Evolutionary conservation across 73 alveolate species (phyloP).

Genomic region (Symbiodinium natans): DNA sequence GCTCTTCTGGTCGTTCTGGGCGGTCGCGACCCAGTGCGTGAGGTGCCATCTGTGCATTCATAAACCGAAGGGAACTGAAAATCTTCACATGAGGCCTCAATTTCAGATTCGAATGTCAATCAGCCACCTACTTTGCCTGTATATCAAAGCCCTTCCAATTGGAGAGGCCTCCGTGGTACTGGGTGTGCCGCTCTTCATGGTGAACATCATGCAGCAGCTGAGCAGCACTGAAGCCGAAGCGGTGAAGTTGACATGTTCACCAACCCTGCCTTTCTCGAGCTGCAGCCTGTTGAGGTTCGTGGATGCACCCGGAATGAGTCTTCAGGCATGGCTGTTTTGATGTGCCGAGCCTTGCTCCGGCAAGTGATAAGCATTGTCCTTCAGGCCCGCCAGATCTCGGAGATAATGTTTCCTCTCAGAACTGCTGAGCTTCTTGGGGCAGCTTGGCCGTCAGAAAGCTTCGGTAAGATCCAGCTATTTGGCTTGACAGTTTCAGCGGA

Average conservation of each 20-base stretch:
- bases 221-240: conserved; percentile 3
- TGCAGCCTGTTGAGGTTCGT: conserved; percentile 34
- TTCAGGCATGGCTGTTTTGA: conserved; percentile 7
- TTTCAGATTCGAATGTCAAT: no score
- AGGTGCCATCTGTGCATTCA: not conserved
- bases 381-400: conserved; percentile 81
- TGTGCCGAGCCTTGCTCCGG: not conserved
- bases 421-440: conserved; percentile 45
- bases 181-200: conserved; percentile 93
- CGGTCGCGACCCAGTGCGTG: conserved; percentile 85
- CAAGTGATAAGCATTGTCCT: not conserved
- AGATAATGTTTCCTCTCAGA: conserved; percentile 77
- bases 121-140: no score
- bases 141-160: no score
- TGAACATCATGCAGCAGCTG: conserved; percentile 72
- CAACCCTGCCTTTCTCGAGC: not conserved
- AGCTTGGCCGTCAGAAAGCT: not conserved
- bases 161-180: conserved; percentile 51
- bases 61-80: no score
- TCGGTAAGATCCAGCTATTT: no score
- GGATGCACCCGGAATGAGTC: conserved; percentile 92
- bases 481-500: no score
- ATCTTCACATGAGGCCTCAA: no score
- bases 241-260: not conserved
- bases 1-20: conserved; percentile 84